phyloP scores from a whole-genome alignment of 2,329 filamentous ascomycete genomes.

The Sclerotinia minor region DNA sequence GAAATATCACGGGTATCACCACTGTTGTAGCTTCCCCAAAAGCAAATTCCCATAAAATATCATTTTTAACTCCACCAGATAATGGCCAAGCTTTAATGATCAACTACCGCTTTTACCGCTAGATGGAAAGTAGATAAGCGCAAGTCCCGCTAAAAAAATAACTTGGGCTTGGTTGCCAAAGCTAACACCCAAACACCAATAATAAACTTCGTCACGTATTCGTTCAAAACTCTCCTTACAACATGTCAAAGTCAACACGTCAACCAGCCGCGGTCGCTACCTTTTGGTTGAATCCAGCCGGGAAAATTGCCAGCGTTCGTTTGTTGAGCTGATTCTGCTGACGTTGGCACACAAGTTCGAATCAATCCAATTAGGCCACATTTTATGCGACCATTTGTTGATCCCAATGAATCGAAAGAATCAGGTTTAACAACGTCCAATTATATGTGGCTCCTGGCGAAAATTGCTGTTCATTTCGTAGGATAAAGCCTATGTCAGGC shows the following conservation, averaged over 20 bases:
- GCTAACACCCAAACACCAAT: not conserved
- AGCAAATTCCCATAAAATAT: not conserved
- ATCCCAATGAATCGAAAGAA: conserved; percentile 1
- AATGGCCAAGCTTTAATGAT: not conserved
- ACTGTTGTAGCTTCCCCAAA: not conserved
- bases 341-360: not conserved
- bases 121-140: conserved; percentile 4
- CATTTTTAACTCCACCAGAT: not conserved
- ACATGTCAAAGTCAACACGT: not conserved
- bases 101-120: not conserved
- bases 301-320: conserved; percentile 6
- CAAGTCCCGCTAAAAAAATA: not conserved
- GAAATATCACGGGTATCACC: not conserved
- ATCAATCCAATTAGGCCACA: not conserved
- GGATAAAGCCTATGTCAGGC: conserved; percentile 14
- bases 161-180: too few relatives aligned
- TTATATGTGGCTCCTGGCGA: not conserved
- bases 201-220: conserved; percentile 4
- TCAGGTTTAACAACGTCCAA: not conserved
- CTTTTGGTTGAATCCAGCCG: not conserved
- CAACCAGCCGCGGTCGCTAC: not conserved
- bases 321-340: conserved; percentile 9
- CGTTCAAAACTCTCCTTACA: not conserved
- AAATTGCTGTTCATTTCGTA: not conserved
- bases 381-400: conserved; percentile 4